These are phyloP conservation scores for Pestalotiopsis sp. DNA, from an alignment of 2,329 filamentous ascomycete species.

Conservation along the genomic window DNA sequence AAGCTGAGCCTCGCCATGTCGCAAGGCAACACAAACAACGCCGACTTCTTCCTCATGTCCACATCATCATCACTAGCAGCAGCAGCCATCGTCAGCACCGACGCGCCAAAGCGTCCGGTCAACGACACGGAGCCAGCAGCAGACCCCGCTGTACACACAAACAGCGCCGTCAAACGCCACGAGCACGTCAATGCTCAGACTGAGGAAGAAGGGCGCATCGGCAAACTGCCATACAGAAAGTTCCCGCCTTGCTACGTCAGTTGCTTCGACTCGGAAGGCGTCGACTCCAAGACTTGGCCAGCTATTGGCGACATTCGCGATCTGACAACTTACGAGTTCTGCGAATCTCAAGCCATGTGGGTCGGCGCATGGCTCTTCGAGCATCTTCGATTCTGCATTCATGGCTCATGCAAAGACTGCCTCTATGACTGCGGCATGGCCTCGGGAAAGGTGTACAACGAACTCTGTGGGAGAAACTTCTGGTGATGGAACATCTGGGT, in stretches of 20 bases:
- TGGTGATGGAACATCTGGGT: too few relatives aligned
- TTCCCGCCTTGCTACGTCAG: not conserved
- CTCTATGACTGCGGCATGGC: not conserved
- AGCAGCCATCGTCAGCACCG: not conserved
- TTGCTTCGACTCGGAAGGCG: constrained; percentile 1
- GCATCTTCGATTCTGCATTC: not conserved
- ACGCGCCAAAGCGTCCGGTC: not conserved
- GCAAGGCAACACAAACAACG: not conserved
- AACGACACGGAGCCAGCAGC: not conserved
- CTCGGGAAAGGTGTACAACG: not conserved
- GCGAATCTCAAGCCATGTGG: not conserved
- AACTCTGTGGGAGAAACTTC: not conserved
- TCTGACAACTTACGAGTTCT: not conserved
- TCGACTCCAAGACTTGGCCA: not conserved
- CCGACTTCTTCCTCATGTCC: not conserved
- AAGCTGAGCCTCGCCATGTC: not conserved
- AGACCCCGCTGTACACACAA: too few relatives aligned
- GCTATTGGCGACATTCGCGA: constrained; percentile 2
- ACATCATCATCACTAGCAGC: not conserved
- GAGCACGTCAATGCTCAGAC: not conserved
- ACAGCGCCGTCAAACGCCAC: not conserved
- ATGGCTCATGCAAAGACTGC: not conserved
- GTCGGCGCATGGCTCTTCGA: not conserved
- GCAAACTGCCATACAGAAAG: not conserved
- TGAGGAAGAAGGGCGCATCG: not conserved